Base-by-base conservation (phyloP, 805 yeast genomes). In the Jamesozyma piceae region DNA sequence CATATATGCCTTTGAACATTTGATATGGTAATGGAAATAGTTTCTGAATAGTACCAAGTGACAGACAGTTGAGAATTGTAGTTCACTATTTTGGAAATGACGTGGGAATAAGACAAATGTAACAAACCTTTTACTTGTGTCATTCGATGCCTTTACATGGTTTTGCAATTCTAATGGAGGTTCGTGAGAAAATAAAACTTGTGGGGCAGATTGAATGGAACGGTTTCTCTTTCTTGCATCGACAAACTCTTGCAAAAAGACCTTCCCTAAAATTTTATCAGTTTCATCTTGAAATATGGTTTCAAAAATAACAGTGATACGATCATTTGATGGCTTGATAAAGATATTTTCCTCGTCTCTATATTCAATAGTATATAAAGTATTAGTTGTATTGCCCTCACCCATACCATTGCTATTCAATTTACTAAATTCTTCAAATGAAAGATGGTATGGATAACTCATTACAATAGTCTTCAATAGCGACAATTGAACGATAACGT, bases 21-120 rank as follows among this genome's bases (percentile, higher is more conserved):
- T 92, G 70, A 92, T 92, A 62, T 92, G 99, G 66, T 90, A 92
- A 65, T 92, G 99, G 82, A 92, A 92, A 68, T 90, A 92, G 59
- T 89, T 94, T 66, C 99, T 76, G 69, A 92, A 92, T 44, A 86
- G 71, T 58, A 87, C 88, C 57, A 92, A 83, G 63, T 89, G 97
- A 30, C 94, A 80, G 49, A 92, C 85, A 8, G 64, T 54, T 10
- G 53, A 46, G 46, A 61, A 60, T 49, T 60, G 60, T 30, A 58
- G 47, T 17, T 62, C 65, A 5, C 42, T 51, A 48, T 95, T 82
- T 59, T 80, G 83, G 63, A 92, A 92, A 64, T 85, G 95, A 66
- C 95, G 74, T 49, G 92, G 94, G 67, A 85, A 85, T 45, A 85
- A 68, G 29, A 85, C 92, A 60, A 78, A 79, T 1, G 84, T 78